Evolutionary conservation across 148 eudicot species (phyloP), one percentile per base, ranked within the genome.

Genomic region (Selenicereus undatus): DNA sequence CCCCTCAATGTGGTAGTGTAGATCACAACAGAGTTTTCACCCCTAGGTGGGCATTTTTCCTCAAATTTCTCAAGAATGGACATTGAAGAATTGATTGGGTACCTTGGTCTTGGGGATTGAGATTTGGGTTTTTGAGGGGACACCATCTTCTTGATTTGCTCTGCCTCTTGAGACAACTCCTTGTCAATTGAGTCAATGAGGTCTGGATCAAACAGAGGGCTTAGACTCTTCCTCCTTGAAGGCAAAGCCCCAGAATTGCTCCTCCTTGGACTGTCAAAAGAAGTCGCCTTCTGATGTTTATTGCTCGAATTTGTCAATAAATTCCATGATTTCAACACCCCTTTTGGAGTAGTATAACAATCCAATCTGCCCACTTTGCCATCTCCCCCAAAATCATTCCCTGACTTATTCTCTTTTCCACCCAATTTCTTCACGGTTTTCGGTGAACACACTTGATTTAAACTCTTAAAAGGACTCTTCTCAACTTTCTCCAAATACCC

Each of bases 1-100:
- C 99, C 99, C 80, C 99, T 82, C 85, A 95, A 76, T 7, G 97
- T 93, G 0, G 99, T 95, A 0, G 92, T 91, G 89, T 93, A 95
- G 0, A 93, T 80, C 0, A 95, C 86, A 0, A 91, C 93, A 1
- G 81, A 79, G 42, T 95, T 77, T 79, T 93, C 90, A 24, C 97
- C 93, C 0, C 92, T 93, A 0, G 91, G 92, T 0, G 93, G 95
- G 82, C 95, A 87, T 39, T 86, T 87, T 18, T 77, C 77, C 82
- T 79, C 86, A 75, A 81, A 94, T 13, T 18, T 54, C 0, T 84
- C 83, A 24, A 92, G 88, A 24, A 87, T 21, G 14, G 27, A 56
- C 27, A 45, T 24, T 2, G 22, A 24, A 12, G 79, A 70, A 16
- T 74, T 79, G 51, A 60, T 85, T 5, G 69, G 39, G 14, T 26